Conservation (phyloP, 371 early-diverging fungal species). For the Mortierella sp. region DNA sequence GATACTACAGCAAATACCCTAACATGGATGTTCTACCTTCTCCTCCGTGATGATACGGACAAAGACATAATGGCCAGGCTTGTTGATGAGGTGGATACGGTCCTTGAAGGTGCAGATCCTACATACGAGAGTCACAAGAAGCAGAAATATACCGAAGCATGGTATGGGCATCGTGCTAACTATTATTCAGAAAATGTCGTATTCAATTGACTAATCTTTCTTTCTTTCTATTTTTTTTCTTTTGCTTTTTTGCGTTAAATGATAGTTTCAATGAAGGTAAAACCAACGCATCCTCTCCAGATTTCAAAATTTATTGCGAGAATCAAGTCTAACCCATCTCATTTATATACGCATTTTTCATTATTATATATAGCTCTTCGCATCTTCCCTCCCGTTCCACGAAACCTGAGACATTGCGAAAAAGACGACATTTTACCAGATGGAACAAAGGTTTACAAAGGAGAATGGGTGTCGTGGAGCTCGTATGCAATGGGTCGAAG, state of each 20-base stretch:
- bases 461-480: slow-evolving; percentile 63
- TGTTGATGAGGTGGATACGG: slow-evolving; percentile 27
- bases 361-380: slow-evolving; percentile 9
- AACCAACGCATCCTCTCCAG: no score
- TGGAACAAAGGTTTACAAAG: slow-evolving; percentile 67
- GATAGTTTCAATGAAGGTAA: background rate
- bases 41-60: slow-evolving; percentile 37
- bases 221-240: background rate
- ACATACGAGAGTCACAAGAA: slow-evolving; percentile 30
- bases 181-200: no score
- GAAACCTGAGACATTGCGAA: slow-evolving; percentile 65
- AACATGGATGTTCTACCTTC: slow-evolving; percentile 72
- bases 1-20: slow-evolving; percentile 82
- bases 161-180: slow-evolving; percentile 9
- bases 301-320: background rate
- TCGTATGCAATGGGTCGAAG: slow-evolving; percentile 69
- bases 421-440: slow-evolving; percentile 74
- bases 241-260: background rate
- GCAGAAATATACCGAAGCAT: slow-evolving; percentile 45
- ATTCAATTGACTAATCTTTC: no score
- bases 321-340: no score
- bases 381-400: slow-evolving; percentile 60
- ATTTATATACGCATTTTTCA: no score
- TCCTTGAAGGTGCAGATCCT: slow-evolving; percentile 22
- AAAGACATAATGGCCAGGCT: slow-evolving; percentile 8